Percentiles rank a stretch among this genome's conserved stretches.
phyloP scores from a whole-genome alignment of 257 asterid species.

The Rhazya stricta region DNA sequence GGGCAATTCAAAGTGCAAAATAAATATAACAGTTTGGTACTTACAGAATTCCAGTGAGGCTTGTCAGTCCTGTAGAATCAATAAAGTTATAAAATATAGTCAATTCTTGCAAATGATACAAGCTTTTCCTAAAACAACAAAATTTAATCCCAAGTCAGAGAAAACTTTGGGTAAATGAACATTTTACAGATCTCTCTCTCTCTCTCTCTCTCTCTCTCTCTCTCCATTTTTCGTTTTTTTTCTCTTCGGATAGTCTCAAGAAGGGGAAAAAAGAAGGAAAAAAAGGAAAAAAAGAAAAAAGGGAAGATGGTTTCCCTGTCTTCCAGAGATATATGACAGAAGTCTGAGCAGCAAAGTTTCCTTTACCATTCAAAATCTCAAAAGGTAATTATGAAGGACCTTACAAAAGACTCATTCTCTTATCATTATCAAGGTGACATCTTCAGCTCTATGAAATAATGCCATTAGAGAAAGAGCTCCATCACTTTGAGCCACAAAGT shows the following conservation, averaged over 20 bases:
- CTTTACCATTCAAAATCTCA: background rate
- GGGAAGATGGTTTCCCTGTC: background rate
- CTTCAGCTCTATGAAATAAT: background rate
- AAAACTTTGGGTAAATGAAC: background rate
- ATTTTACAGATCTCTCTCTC: no score
- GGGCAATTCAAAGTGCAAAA: conserved; percentile 14
- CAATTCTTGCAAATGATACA: conserved; percentile 10
- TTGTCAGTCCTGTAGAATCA: conserved; percentile 61
- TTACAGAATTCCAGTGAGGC: conserved; percentile 94
- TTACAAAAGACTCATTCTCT: background rate
- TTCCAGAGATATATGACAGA: no score
- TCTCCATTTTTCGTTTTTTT: no score
- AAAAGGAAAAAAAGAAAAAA: no score
- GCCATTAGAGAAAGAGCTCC: background rate
- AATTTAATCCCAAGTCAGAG: background rate
- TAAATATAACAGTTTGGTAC: conserved; percentile 22
- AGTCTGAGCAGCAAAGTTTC: background rate
- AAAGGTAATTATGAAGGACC: background rate
- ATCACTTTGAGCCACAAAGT: background rate
- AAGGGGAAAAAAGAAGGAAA: no score
- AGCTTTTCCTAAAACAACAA: background rate
- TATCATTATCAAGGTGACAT: background rate
- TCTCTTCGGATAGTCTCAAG: no score
- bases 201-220: no score
- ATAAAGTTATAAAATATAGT: conserved; percentile 22